phyloP scores from a whole-genome alignment of 306 rosid species.

The Argentina anserina region DNA sequence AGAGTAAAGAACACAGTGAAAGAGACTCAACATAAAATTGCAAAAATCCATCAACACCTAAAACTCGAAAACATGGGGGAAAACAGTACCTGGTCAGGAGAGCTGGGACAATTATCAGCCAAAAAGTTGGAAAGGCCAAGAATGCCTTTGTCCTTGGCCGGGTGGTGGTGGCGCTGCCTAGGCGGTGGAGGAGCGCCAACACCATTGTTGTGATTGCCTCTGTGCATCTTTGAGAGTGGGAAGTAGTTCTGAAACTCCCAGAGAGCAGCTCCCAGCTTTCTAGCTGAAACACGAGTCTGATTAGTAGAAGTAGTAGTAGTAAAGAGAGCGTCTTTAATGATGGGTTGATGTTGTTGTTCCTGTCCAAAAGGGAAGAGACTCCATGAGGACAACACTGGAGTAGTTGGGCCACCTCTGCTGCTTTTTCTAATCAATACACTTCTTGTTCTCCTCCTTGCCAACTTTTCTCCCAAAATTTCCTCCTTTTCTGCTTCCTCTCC shows the following conservation, averaged over 20 bases:
- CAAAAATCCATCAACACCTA: constrained; percentile 1
- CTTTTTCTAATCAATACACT: constrained; percentile 49
- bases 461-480: constrained; percentile 75
- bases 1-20: background rate
- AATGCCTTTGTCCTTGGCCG: constrained; percentile 44
- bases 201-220: constrained; percentile 30
- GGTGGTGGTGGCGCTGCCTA: constrained; percentile 43
- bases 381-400: constrained; percentile 68
- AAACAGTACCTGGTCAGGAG: constrained; percentile 68
- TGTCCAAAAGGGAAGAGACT: constrained; percentile 31
- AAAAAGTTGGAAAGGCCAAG: constrained; percentile 54
- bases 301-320: background rate
- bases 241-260: constrained; percentile 65
- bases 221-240: constrained; percentile 64
- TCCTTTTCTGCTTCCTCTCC: constrained; percentile 63
- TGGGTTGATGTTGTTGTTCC: constrained; percentile 13
- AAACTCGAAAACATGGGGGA: background rate
- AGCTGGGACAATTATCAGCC: constrained; percentile 62
- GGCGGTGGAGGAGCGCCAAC: constrained; percentile 32
- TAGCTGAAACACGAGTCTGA: constrained; percentile 38
- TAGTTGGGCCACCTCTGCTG: constrained; percentile 49
- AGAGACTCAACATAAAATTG: constrained; percentile 7
- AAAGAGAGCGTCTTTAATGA: constrained; percentile 22
- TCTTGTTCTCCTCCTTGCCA: constrained; percentile 41
- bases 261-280: constrained; percentile 80